Percentiles rank a stretch among this genome's conserved stretches.
Evolutionary conservation across 495 filamentous ascomycete species (phyloP).

Genomic region (Xylaria castorea): DNA sequence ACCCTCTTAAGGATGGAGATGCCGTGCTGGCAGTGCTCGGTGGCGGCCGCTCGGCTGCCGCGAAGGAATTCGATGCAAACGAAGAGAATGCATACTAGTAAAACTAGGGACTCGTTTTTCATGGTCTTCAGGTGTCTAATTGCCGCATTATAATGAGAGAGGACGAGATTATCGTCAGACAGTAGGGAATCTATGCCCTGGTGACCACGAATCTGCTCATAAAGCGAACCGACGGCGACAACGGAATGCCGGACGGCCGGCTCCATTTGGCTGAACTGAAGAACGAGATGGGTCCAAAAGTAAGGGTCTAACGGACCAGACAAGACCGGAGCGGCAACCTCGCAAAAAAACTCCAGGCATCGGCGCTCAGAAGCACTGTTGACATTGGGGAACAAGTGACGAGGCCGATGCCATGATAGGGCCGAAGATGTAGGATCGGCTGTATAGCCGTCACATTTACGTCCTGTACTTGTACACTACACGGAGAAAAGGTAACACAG

Average conservation of each 20-base stretch:
- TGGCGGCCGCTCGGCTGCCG: slow-evolving; percentile 54
- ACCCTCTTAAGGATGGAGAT: slow-evolving; percentile 45
- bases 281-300: slow-evolving; percentile 64
- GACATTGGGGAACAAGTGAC: slow-evolving; percentile 33
- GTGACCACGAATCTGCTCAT: slow-evolving; percentile 43
- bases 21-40: slow-evolving; percentile 51
- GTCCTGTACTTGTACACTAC: slow-evolving; percentile 52
- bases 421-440: slow-evolving; percentile 22
- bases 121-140: slow-evolving; percentile 51
- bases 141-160: slow-evolving; percentile 62
- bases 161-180: slow-evolving; percentile 50
- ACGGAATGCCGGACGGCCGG: slow-evolving; percentile 68
- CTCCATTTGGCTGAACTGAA: slow-evolving; percentile 62
- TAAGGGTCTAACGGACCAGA: slow-evolving; percentile 58
- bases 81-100: slow-evolving; percentile 64
- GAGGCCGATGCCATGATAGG: slow-evolving; percentile 35
- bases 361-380: slow-evolving; percentile 43
- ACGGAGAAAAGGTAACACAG: neutral
- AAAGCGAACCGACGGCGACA: slow-evolving; percentile 61
- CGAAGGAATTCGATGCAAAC: slow-evolving; percentile 65
- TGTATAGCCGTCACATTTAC: slow-evolving; percentile 53
- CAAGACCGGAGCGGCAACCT: slow-evolving; percentile 54
- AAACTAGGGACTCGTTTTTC: slow-evolving; percentile 52
- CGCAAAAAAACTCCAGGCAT: slow-evolving; percentile 60
- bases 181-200: slow-evolving; percentile 31